A percentile compares a stretch with the other conserved stretches of the same genome.
Evolutionary conservation across 371 early-diverging fungal species (phyloP).

Genomic region (Haplosporangium sp.): DNA sequence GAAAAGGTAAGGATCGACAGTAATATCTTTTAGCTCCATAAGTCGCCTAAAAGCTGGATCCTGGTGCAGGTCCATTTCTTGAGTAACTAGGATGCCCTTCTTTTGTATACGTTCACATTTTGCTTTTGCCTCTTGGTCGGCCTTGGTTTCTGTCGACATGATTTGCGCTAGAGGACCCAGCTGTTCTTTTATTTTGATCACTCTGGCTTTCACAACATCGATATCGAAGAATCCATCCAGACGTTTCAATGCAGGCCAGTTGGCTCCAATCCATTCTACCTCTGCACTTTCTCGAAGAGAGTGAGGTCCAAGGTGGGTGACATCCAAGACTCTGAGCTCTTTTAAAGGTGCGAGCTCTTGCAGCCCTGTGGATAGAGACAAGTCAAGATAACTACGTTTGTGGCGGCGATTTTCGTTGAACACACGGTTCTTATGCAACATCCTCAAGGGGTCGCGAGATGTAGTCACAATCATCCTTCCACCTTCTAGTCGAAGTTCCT

Average conservation of each 20-base stretch:
- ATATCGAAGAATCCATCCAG: constrained; percentile 23
- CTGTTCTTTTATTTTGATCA: background rate
- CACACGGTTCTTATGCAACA: background rate
- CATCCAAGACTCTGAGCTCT: constrained; percentile 8
- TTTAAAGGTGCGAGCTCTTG: constrained; percentile 16
- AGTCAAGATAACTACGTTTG: constrained; percentile 5
- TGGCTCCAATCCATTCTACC: constrained; percentile 16
- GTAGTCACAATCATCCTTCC: background rate
- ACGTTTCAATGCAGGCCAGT: constrained; percentile 25
- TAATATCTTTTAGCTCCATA: background rate
- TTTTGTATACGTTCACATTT: background rate
- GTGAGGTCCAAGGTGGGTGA: constrained; percentile 24
- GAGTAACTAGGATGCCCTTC: constrained; percentile 8
- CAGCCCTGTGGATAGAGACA: constrained; percentile 22
- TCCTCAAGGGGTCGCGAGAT: constrained; percentile 1
- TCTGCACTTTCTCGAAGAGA: constrained; percentile 14
- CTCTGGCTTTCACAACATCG: background rate
- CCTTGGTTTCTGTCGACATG: background rate
- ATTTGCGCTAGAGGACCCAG: background rate
- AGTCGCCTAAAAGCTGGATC: constrained; percentile 4
- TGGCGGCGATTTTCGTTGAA: background rate
- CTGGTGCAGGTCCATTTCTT: constrained; percentile 9
- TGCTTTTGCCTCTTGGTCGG: background rate
- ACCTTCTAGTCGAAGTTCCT: constrained; percentile 16
- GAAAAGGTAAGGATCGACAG: constrained; percentile 8